These are phyloP conservation scores for Dryadomyces sulphureus DNA, from an alignment of 2,329 filamentous ascomycete species.

Conservation along the genomic window DNA sequence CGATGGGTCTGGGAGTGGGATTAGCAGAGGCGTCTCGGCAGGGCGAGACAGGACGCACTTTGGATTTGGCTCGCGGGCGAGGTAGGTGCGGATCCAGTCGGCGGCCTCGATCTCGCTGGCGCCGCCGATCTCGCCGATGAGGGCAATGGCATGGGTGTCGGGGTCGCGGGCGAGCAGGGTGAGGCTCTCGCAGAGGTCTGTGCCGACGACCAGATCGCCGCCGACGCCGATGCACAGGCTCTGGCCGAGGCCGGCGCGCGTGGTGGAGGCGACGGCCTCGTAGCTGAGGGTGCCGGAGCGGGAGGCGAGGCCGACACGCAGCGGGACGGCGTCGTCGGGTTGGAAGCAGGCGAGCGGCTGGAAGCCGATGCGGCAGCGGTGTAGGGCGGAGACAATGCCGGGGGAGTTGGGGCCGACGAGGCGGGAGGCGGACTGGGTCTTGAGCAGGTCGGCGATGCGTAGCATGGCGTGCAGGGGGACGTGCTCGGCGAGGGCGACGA, in stretches of 20 bases:
- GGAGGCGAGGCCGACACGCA: slow-evolving; percentile 59
- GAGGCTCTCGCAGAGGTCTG: slow-evolving; percentile 57
- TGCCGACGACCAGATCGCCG: slow-evolving; percentile 61
- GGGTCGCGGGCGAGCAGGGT: slow-evolving; percentile 50
- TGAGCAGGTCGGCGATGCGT: slow-evolving; percentile 52
- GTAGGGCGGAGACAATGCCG: slow-evolving; percentile 62
- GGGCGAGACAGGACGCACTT: slow-evolving; percentile 33
- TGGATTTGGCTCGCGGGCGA: slow-evolving; percentile 36
- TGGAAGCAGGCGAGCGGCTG: slow-evolving; percentile 64
- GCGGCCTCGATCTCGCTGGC: slow-evolving; percentile 56
- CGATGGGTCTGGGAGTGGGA: slow-evolving; percentile 46
- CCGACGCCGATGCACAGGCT: slow-evolving; percentile 66
- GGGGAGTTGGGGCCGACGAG: slow-evolving; percentile 72
- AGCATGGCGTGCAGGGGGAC: slow-evolving; percentile 67
- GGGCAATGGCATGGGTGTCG: slow-evolving; percentile 55
- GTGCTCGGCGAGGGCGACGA: slow-evolving; percentile 69
- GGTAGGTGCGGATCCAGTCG: slow-evolving; percentile 57
- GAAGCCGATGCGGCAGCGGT: slow-evolving; percentile 62
- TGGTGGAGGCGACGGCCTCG: slow-evolving; percentile 62
- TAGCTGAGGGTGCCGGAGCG: slow-evolving; percentile 72
- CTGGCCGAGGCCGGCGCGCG: slow-evolving; percentile 59
- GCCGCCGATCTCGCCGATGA: slow-evolving; percentile 61
- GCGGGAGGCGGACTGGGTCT: slow-evolving; percentile 55
- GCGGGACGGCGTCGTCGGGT: slow-evolving; percentile 27
- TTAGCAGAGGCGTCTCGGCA: not conserved